Percentiles rank a stretch among this genome's conserved stretches.
phyloP scores from a whole-genome alignment of 257 asterid genomes.

The Capsicum baccatum region DNA sequence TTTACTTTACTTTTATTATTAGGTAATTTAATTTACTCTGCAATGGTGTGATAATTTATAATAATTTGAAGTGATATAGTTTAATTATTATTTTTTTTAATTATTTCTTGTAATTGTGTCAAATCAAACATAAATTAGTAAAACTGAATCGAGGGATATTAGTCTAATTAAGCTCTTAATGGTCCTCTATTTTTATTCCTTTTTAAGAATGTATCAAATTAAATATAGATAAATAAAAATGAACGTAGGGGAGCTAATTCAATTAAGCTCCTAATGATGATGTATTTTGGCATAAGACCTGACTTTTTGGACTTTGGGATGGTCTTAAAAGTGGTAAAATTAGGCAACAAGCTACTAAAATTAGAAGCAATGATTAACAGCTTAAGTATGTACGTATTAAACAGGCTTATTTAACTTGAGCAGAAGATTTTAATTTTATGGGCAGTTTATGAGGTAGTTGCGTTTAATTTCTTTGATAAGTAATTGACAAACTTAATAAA shows the following conservation, averaged over 20 bases:
- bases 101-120: background rate
- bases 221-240: too few relatives aligned
- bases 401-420: background rate
- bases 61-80: background rate
- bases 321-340: background rate
- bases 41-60: background rate
- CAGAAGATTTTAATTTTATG: too few relatives aligned
- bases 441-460: too few relatives aligned
- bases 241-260: too few relatives aligned
- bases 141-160: background rate
- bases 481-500: background rate
- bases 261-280: background rate
- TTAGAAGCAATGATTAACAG: background rate
- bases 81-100: background rate
- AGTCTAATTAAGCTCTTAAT: too few relatives aligned
- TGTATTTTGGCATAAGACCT: background rate
- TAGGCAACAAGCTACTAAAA: background rate
- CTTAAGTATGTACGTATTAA: background rate
- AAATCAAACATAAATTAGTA: background rate
- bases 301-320: conserved; percentile 7
- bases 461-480: background rate
- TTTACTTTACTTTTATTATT: background rate
- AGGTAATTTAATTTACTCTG: background rate
- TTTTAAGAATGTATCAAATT: too few relatives aligned
- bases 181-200: too few relatives aligned